Conservation (phyloP, 2,329 filamentous ascomycete genomes). For the Mollisia scopiformis region DNA sequence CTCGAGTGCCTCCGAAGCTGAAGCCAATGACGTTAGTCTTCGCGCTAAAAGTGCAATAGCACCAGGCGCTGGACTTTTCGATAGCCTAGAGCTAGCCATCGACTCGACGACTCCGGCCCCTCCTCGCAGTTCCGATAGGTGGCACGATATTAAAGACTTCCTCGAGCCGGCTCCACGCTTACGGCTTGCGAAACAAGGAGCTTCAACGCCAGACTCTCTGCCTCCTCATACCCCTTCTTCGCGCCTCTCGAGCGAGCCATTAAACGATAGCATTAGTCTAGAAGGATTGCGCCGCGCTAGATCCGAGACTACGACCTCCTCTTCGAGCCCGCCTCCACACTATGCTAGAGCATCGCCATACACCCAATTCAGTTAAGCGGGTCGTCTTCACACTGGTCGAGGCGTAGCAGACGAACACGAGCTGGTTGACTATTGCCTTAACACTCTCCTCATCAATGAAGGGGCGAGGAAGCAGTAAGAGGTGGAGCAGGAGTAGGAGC, state of each 20-base stretch:
- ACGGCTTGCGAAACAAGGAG: constrained; percentile 14
- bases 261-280: no score
- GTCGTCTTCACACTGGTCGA: background rate
- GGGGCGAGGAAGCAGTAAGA: background rate
- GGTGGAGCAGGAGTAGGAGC: background rate
- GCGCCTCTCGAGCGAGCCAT: constrained; percentile 5
- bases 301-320: background rate
- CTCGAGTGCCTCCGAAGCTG: constrained; percentile 19
- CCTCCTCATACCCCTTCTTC: constrained; percentile 11
- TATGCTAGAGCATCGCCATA: no score
- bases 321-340: background rate
- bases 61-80: constrained; percentile 16
- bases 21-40: constrained; percentile 19
- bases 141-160: constrained; percentile 27
- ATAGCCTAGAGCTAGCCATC: constrained; percentile 17
- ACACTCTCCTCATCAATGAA: background rate
- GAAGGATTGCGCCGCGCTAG: no score
- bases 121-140: constrained; percentile 16
- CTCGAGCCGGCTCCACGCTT: constrained; percentile 19
- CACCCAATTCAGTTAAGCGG: background rate
- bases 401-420: background rate
- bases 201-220: constrained; percentile 12
- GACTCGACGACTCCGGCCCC: constrained; percentile 21
- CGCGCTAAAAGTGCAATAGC: constrained; percentile 14
- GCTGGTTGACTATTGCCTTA: background rate